phyloP scores from a whole-genome alignment of 768 basidiomycete genomes.

The Rhodotorula sphaerocarpa region DNA sequence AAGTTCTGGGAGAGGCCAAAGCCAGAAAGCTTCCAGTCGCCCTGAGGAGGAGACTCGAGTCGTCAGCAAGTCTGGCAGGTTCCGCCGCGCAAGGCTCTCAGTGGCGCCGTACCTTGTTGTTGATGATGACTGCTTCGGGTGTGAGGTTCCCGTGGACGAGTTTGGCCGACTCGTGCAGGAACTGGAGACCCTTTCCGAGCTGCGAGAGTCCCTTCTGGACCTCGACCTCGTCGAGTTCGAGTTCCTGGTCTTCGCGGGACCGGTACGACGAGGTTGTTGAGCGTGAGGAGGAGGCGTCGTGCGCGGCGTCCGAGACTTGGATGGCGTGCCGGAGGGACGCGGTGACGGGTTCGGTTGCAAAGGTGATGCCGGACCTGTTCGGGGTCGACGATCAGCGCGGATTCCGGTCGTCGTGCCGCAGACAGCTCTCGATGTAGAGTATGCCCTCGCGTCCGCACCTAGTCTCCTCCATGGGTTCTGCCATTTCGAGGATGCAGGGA shows the following conservation, averaged over 20 bases:
- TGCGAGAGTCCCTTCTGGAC: conserved; percentile 96
- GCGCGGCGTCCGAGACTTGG: conserved; percentile 52
- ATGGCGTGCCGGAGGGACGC: conserved; percentile 74
- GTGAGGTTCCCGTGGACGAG: conserved; percentile 85
- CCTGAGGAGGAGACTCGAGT: no score
- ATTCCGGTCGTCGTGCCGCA: background rate
- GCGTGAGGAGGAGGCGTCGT: conserved; percentile 34
- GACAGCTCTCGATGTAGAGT: no score
- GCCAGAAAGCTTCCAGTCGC: conserved; percentile 95
- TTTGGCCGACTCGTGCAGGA: conserved; percentile 84
- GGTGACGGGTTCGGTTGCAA: conserved; percentile 83
- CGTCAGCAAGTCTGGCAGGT: background rate
- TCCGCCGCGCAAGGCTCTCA: no score
- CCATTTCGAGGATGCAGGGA: conserved; percentile 93
- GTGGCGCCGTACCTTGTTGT: conserved; percentile 55
- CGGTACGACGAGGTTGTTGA: background rate
- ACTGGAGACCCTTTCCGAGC: conserved; percentile 51
- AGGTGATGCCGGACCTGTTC: conserved; percentile 74
- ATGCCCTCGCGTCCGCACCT: no score
- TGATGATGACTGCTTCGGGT: conserved; percentile 80
- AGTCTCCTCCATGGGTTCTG: conserved; percentile 82
- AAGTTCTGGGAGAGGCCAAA: conserved; percentile 79
- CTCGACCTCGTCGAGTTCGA: conserved; percentile 94
- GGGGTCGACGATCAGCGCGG: background rate
- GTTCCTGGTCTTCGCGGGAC: conserved; percentile 47